Evolutionary conservation across 169 alveolate species (phyloP), one percentile per base, ranked within the genome.

Genomic region (Neospora caninum): DNA sequence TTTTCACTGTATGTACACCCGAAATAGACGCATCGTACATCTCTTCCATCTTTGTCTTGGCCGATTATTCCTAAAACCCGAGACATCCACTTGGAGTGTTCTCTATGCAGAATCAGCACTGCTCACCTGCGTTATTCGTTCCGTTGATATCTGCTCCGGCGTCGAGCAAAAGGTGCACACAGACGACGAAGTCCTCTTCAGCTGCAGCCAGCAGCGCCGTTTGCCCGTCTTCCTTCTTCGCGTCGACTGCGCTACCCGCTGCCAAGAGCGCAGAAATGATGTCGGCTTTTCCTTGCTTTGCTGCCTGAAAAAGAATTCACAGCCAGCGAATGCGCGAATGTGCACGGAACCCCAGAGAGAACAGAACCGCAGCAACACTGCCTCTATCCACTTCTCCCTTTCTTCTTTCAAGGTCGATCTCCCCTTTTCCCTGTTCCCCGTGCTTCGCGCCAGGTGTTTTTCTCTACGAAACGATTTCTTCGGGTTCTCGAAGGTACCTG

Each of bases 121-220:
- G 10, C 73, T 73, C 31, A 91, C 94, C 95, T 36, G 82, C 94
- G 70, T 73, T 69, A 88, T 94, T 86, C 39, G 91, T 80, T 16
- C 70, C 78, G 92, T 94, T 89, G n/a, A 94, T 92, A 39, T 94
- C 95, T 20, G 95, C 94, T 34, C 96, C 96, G 70, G 87, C 83
- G 80, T 89, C 93, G 80, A 94, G 88, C 83, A 94, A 83, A 4
- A 89, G 91, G 93, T 92, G 88, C 34, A 96, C 93, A 89, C 97
- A 95, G 38, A 96, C 97, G 88, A 97, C 91, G 78, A 94, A 94
- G 25, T 97, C 98, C 93, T 97, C 98, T 94, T 97, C 98, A 31
- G 97, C 96, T 22, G 98, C 98, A 20, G 96, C 98, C 91, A 97
- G 97, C 49, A 97, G 94, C 27, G 98, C 96, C 42, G 97, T 96